Base-by-base conservation (phyloP, 257 asterid species). In the Lycium ferocissimum region DNA sequence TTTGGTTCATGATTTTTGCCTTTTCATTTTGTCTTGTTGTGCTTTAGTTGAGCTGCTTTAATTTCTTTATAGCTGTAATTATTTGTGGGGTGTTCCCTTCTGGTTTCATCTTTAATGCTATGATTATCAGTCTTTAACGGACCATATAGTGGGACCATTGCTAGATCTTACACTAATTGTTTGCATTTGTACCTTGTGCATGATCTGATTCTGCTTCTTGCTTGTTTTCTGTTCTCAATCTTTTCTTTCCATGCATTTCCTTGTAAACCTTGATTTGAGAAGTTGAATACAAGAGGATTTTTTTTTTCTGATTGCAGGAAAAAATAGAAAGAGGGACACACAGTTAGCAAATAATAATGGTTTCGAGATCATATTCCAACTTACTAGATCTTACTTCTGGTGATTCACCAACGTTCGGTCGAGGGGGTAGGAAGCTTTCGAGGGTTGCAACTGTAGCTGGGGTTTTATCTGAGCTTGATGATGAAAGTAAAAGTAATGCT, bases 391-490 rank as follows among this genome's bases (percentile, higher is more conserved):
- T 95, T 80, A 89, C 92, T 14, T 89, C 95, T 58, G 88, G 92
- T 17, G 93, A 93, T 81, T 90, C 95, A 7, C 97, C 92, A 53
- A 85, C 91, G 17, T 90, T 92, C 75, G 86, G 87, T 84, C 92
- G 94, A 18, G 93, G 92, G 73, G 91, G 88, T 40, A 95, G 88
- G 91, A 95, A 88, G 72, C 86, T 95, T 14, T 85, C 95, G 11
- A 90, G 97, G 61, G 97, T 93, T 43, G 94, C 95, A 7, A 92
- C 98, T 6, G 94, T 93, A n/a, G 86, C 97, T 0, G 98, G 98
- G 65, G 94, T 92, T 70, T 86, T 95, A 65, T 91, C 93, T 7
- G 98, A 93, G 89, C 91, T 93, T 37, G 98, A 93, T 15, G 98
- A 95, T 43, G 98, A 93, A 66, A 95, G 63, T 73, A 87, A 87